Evolutionary conservation across 163 green algal genomes (phyloP), one percentile per base, ranked within the genome.

Genomic region (Trebouxia gelatinosa): DNA sequence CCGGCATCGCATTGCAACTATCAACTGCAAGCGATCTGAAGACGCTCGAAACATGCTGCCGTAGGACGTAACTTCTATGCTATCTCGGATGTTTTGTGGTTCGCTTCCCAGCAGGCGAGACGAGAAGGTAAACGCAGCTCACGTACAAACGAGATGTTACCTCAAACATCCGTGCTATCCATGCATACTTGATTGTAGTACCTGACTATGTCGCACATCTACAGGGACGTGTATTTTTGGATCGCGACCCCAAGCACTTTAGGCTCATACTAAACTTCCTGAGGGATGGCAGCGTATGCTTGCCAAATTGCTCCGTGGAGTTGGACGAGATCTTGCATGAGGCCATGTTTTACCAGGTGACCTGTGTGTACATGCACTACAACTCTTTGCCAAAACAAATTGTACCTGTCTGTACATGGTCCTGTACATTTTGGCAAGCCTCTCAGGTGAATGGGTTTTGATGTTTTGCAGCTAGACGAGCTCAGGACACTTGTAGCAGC

Each of bases 181-280:
- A 2, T 3, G 7, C 17, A n/a, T 13, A 11, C 1, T 28, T 3
- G 11, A 6, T 50, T 43, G 43, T 2, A 77, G 46, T 29, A 9
- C 48, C 70, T 46, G 23, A 2, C 16, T 34, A 26, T 19, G 6
- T 66, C 11, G 26, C 46, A 78, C 46, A 65, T 17, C 51, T n/a
- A 54, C 71, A 35, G 80, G 80, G 80, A 17, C 67, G 80, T n/a
- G 50, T 85, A 4, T 81, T 85, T 38, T 58, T 85, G n/a, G 80
- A 85, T 46, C 32, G 80, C 4, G 80, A 85, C 58, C 67, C 68
- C 2, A 70, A 77, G 46, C 68, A 81, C 75, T 85, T 85, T 54
- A 50, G 75, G 26, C 57, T 81, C 7, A 80, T 85, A 37, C 75
- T 85, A 1, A 85, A 85, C 70, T 85, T 61, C 32, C 80, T 85